Evolutionary conservation across 306 rosid species (phyloP).

Genomic region (Castanopsis chinensis): DNA sequence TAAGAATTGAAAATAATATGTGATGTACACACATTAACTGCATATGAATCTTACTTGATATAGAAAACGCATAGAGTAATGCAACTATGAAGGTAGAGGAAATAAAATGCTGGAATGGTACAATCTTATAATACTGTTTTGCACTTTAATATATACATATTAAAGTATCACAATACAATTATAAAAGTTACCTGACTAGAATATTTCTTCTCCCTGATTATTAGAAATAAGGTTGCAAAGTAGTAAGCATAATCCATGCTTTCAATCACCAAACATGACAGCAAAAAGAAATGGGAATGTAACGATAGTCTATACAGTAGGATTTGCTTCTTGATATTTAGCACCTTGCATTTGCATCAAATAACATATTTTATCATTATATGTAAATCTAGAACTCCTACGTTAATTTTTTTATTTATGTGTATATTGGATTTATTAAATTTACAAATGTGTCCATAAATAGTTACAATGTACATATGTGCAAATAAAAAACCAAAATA

Average conservation of each 20-base stretch:
- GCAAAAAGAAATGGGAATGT: too few relatives aligned
- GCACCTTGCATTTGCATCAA: conserved; percentile 69
- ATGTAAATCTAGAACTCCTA: neutral
- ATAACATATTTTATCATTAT: neutral
- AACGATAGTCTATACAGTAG: conserved; percentile 50
- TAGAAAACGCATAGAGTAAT: neutral
- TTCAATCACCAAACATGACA: too few relatives aligned
- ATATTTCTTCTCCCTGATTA: too few relatives aligned
- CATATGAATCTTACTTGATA: neutral
- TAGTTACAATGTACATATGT: neutral
- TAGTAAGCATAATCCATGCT: too few relatives aligned
- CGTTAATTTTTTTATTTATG: neutral
- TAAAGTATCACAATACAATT: neutral
- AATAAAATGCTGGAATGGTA: neutral
- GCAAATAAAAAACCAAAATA: neutral
- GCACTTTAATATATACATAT: neutral
- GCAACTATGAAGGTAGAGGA: neutral
- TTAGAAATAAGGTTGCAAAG: too few relatives aligned
- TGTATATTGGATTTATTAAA: neutral
- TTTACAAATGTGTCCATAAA: neutral
- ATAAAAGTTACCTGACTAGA: too few relatives aligned
- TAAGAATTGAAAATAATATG: neutral
- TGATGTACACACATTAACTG: neutral
- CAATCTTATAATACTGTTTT: neutral
- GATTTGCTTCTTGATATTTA: conserved; percentile 96